phyloP scores from a whole-genome alignment of 108 stramenopile genomes.

The Conticribra weissflogii region DNA sequence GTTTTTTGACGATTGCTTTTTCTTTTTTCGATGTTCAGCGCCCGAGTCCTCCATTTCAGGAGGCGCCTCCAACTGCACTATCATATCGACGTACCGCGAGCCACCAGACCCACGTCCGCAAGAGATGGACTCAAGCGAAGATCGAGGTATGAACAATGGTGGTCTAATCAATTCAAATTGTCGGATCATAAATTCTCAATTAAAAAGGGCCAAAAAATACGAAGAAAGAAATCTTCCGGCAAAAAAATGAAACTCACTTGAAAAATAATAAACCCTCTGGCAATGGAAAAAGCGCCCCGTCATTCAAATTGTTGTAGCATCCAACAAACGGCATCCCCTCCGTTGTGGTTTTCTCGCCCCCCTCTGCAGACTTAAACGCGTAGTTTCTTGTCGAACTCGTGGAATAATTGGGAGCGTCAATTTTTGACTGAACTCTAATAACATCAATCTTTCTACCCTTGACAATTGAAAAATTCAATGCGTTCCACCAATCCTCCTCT shows the following conservation, averaged over 20 bases:
- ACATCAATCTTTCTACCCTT: conserved; percentile 3
- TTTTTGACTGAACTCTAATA: conserved; percentile 24
- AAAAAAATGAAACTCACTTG: conserved; percentile 46
- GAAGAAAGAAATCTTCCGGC: background rate
- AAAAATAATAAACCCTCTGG: conserved; percentile 80
- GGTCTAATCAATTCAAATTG: no score
- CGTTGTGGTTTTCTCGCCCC: conserved; percentile 53
- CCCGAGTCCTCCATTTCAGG: conserved; percentile 2
- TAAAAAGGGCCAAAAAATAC: conserved; percentile 3
- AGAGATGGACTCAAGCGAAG: conserved; percentile 59
- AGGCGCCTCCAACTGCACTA: conserved; percentile 10
- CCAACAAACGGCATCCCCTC: conserved; percentile 79
- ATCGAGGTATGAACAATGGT: conserved; percentile 70
- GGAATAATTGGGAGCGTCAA: conserved; percentile 18
- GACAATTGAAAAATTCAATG: conserved; percentile 23
- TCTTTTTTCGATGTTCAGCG: conserved; percentile 12
- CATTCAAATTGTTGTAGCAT: conserved; percentile 77
- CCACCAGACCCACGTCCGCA: conserved; percentile 73
- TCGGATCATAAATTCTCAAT: no score
- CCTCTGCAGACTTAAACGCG: conserved; percentile 54
- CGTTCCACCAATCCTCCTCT: conserved; percentile 38
- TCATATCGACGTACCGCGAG: conserved; percentile 76
- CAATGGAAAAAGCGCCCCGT: conserved; percentile 79
- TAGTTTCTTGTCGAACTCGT: background rate
- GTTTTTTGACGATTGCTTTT: conserved; percentile 26